Evolutionary conservation across 495 filamentous ascomycete genomes (phyloP), one percentile per base, ranked within the genome.

Genomic region (Podospora sp.): DNA sequence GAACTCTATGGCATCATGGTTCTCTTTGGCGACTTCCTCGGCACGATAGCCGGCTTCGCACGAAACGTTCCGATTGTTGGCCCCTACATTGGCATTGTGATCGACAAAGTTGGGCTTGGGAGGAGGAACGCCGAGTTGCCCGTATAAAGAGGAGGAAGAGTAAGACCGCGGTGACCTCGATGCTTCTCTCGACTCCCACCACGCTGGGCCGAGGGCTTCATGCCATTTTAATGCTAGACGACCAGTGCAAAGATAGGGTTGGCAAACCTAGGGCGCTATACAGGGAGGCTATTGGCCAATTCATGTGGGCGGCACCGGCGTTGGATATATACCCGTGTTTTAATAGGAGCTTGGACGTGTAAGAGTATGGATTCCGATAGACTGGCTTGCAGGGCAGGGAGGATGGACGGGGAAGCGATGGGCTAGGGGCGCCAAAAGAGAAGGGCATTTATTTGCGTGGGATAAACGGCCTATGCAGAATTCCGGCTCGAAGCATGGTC

Each of bases 1-100:
- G 95, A 99, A 80, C 79, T 93, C 8, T 98, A 97, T 78, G 95
- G 95, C 27, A 91, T 98, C 40, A 85, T 96, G 70, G 87, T 96
- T 27, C 83, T 99, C 55, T 99, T 99, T 81, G 94, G 94, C 22
- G 95, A 99, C 76, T 97, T 97, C 78, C 85, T 97, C 49, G 88
- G 92, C n/a, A 97, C 94, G 16, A 92, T 97, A 66, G 90, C 89
- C 0, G 87, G 91, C 63, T 97, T 98, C 75, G 90, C 91, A 25
- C 87, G 89, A 40, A 93, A 91, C 73, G 79, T 97, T 18, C 95
- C 95, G 0, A 87, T 97, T 14, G 81, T 97, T 11, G 93, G 93
- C 24, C 90, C 92, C 8, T 94, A 92, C 69, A 88, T 97, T 72
- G 88, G 90, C 68, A 74, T 83, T 68, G 83, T 78, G 3, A 79